Evolutionary conservation across 2,329 filamentous ascomycete species (phyloP).

Genomic region (Fusarium siculi): DNA sequence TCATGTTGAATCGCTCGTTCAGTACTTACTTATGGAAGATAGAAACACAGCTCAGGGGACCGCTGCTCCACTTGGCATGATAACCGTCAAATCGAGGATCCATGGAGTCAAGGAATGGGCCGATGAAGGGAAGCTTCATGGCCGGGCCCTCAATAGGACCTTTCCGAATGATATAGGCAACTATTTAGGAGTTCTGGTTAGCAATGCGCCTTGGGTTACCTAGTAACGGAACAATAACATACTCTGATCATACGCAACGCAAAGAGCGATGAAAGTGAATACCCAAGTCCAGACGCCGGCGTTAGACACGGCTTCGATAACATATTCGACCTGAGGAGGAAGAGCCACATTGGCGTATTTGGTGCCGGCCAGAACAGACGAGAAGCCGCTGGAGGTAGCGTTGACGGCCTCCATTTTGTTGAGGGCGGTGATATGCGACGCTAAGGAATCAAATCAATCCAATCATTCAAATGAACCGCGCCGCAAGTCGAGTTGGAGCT

Average conservation of each 20-base stretch:
- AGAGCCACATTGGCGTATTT: constrained; percentile 61
- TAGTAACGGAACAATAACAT: constrained; percentile 52
- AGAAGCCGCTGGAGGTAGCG: constrained; percentile 74
- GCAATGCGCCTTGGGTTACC: constrained; percentile 4
- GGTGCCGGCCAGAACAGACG: constrained; percentile 70
- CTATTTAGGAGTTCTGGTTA: constrained; percentile 57
- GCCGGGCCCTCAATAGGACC: constrained; percentile 79
- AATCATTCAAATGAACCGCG: constrained; percentile 1
- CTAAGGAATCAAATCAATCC: constrained; percentile 1
- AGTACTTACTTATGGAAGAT: constrained; percentile 93
- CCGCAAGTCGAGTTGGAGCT: constrained; percentile 23
- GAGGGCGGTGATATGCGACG: constrained; percentile 6
- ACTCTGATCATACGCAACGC: constrained; percentile 92
- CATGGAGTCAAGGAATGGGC: constrained; percentile 93
- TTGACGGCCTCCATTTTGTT: constrained; percentile 66
- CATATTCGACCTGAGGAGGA: constrained; percentile 65
- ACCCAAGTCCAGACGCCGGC: constrained; percentile 71
- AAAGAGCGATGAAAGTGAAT: constrained; percentile 75
- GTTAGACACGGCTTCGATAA: constrained; percentile 66
- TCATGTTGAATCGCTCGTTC: not conserved
- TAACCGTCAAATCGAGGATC: constrained; percentile 94
- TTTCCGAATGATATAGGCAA: constrained; percentile 79
- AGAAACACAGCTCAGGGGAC: constrained; percentile 93
- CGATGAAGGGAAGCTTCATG: constrained; percentile 87
- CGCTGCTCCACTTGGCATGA: constrained; percentile 90